Evolutionary conservation across 192 early-diverging fungal genomes (phyloP), one percentile per base, ranked within the genome.

Genomic region (Linderina pennispora): DNA sequence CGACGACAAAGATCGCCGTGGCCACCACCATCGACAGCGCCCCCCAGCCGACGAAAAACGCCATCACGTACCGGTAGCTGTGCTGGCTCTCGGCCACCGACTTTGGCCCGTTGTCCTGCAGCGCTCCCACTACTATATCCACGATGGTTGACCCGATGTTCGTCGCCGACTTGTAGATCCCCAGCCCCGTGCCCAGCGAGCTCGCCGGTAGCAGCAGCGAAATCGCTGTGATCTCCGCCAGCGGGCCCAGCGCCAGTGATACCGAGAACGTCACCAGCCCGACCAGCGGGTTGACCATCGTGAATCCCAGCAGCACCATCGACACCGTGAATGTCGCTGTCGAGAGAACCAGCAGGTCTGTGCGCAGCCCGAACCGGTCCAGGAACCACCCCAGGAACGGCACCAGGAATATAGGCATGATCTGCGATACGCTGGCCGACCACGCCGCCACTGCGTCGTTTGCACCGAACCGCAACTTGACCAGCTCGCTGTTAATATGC

Each of bases 361-460:
- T 77, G 31, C 86, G 74, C 44, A 77, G 62, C 6, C 87, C 87
- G 45, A 60, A 71, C 40, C 71, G 56, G 59, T 89, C 84, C 33
- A 89, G 71, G 48, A 81, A 80, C 35, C 78, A 53, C 7, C 87
- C 87, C 17, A 89, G 54, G 49, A 86, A 79, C 2, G 87, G 87
- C 43, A 83, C 82, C 43, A 83, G 36, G 23, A 83, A 55, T 7
- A 86, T 73, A 15, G 87, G 87, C 45, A 85, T 59, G 11, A 84
- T 65, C 62, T 85, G 77, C 18, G 80, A 80, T 24, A 85, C 57
- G 23, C 81, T 82, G 6, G 85, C 84, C 8, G 75, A 73, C 61
- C 77, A 80, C 8, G 82, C 82, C 3, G 85, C 85, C 8, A 75
- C 34, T 3, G 64, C 41, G 41, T 89, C 83, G n/a, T 62, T 56